Conservation (phyloP, 495 filamentous ascomycete species). For the Penicillium subrubescens region DNA sequence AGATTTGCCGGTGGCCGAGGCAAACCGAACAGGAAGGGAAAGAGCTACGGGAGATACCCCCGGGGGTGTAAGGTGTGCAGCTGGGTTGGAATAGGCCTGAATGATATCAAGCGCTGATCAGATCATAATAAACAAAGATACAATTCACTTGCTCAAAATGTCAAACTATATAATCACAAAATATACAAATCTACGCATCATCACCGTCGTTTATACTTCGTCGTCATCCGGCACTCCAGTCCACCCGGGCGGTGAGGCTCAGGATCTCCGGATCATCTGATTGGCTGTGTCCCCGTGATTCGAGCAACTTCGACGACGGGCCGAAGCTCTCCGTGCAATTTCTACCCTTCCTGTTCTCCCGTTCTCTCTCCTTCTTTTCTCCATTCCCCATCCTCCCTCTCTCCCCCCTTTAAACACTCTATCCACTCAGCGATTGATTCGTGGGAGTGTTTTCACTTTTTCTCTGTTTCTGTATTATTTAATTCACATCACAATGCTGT, state of each 20-base stretch:
- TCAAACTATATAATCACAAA: neutral
- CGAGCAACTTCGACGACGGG: constrained; percentile 48
- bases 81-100: neutral
- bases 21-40: neutral
- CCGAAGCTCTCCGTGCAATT: constrained; percentile 54
- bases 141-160: neutral
- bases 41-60: neutral
- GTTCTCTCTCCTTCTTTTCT: constrained; percentile 27
- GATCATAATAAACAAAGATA: neutral
- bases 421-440: constrained; percentile 47
- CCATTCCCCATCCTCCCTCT: constrained; percentile 29
- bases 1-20: constrained; percentile 12
- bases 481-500: constrained; percentile 54
- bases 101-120: neutral
- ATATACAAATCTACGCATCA: neutral
- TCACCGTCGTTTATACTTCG: neutral
- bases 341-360: constrained; percentile 47
- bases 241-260: constrained; percentile 20
- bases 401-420: constrained; percentile 29
- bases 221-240: neutral
- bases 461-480: constrained; percentile 42
- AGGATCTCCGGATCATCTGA: neutral
- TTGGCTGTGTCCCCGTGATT: constrained; percentile 35
- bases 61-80: neutral
- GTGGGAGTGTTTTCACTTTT: constrained; percentile 34